Conservation (phyloP, 2,329 filamentous ascomycete species). For the Tolypocladium amazonense region DNA sequence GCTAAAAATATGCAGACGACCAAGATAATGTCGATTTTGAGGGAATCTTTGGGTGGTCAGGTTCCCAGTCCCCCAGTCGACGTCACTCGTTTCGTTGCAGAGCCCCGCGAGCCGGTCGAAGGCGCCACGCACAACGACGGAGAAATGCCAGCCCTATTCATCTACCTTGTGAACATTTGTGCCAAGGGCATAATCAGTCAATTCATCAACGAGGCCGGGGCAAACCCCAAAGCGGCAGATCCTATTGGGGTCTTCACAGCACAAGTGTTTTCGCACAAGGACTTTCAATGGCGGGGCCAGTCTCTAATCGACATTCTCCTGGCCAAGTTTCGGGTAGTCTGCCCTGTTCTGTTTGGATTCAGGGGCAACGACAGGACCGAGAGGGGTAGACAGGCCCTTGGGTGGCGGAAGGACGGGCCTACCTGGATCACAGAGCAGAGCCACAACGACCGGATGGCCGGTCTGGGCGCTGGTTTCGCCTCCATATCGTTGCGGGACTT, state of each 20-base stretch:
- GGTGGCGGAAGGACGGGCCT: constrained; percentile 57
- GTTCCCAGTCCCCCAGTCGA: constrained; percentile 44
- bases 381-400: constrained; percentile 54
- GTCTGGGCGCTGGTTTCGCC: constrained; percentile 74
- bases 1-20: constrained; percentile 17
- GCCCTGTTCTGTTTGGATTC: constrained; percentile 79
- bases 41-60: constrained; percentile 39
- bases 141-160: constrained; percentile 51
- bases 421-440: constrained; percentile 55
- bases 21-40: constrained; percentile 31
- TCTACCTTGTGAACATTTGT: constrained; percentile 70
- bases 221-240: constrained; percentile 57
- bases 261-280: constrained; percentile 59
- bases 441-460: constrained; percentile 77
- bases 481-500: constrained; percentile 78
- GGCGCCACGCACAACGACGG: constrained; percentile 40
- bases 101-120: constrained; percentile 33
- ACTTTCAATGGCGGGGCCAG: constrained; percentile 55
- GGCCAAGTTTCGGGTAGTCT: constrained; percentile 69
- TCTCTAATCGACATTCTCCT: constrained; percentile 75
- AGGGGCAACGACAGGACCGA: constrained; percentile 65
- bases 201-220: constrained; percentile 55
- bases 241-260: constrained; percentile 69
- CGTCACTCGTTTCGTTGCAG: constrained; percentile 40
- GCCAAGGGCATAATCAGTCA: constrained; percentile 64